Evolutionary conservation across 1,139 yeast species (phyloP).

Genomic region (Yamadazyma friedrichii): DNA sequence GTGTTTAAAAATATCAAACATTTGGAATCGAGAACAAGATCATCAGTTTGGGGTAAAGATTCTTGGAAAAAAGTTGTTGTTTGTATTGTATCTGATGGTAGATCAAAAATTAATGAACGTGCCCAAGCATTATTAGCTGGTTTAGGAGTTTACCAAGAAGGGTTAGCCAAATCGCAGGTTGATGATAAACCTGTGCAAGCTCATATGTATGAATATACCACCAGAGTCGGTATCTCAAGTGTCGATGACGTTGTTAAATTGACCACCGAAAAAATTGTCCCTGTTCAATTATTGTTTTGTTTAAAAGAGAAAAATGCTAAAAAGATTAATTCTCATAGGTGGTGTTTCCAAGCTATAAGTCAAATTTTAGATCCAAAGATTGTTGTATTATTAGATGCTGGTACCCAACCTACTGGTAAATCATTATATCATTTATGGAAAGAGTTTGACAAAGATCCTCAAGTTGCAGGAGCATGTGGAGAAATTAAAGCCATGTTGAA

Average conservation of each 20-base stretch:
- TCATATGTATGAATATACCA: constrained; percentile 48
- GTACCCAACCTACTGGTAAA: constrained; percentile 48
- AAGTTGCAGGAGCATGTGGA: constrained; percentile 53
- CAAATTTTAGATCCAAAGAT: constrained; percentile 44
- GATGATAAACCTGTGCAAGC: constrained; percentile 48
- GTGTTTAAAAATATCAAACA: constrained; percentile 49
- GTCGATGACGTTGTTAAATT: constrained; percentile 48
- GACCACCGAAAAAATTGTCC: constrained; percentile 49
- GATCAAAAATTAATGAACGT: constrained; percentile 47
- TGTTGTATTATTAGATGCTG: constrained; percentile 46
- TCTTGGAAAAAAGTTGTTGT: constrained; percentile 52
- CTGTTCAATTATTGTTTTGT: constrained; percentile 47
- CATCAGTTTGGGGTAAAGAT: constrained; percentile 47
- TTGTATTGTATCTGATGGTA: constrained; percentile 48
- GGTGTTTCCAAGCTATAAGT: constrained; percentile 52
- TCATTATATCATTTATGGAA: constrained; percentile 50
- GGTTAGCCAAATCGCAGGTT: constrained; percentile 47
- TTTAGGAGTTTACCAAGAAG: constrained; percentile 50
- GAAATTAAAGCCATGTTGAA: constrained; percentile 46
- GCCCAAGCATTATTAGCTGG: constrained; percentile 50
- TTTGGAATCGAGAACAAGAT: constrained; percentile 42
- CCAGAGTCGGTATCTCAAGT: constrained; percentile 47
- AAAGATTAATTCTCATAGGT: constrained; percentile 49
- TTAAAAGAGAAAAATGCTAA: constrained; percentile 48
- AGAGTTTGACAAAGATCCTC: constrained; percentile 47